A percentile compares a stretch with the other conserved stretches of the same genome.
phyloP scores from a whole-genome alignment of 768 basidiomycete genomes.

The Boletus speciosus region DNA sequence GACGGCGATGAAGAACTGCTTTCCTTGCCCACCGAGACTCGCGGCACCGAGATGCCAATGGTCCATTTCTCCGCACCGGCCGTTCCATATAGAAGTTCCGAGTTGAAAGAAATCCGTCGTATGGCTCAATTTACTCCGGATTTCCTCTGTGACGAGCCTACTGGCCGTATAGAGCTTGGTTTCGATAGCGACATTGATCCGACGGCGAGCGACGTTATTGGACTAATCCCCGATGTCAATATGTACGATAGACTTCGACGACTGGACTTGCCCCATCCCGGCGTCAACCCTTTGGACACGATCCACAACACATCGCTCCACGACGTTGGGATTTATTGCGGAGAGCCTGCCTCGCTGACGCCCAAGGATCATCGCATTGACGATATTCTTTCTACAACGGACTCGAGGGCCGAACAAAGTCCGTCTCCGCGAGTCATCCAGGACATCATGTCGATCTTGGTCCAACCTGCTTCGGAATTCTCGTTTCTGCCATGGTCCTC shows the following conservation, averaged over 20 bases:
- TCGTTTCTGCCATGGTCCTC: conserved; percentile 6
- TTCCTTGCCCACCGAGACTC: not conserved
- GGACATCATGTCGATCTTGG: conserved; percentile 31
- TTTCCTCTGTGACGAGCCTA: not conserved
- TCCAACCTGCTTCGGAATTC: conserved; percentile 14
- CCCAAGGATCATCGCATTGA: not conserved
- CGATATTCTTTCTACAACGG: not conserved
- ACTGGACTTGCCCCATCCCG: conserved; percentile 14
- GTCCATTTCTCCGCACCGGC: not conserved
- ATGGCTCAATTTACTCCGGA: not conserved
- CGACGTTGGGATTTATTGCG: not conserved
- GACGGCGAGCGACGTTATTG: conserved; percentile 12
- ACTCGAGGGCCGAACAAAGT: conserved; percentile 6
- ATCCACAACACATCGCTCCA: conserved; percentile 15
- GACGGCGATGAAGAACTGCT: not conserved
- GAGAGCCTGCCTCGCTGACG: not conserved
- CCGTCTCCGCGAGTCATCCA: conserved; percentile 30
- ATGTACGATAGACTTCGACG: conserved; percentile 28
- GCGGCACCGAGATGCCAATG: not conserved
- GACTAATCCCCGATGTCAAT: conserved; percentile 35
- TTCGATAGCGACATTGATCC: conserved; percentile 11
- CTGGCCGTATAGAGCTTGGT: not conserved
- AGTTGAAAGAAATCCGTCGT: not conserved
- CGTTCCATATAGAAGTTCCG: not conserved
- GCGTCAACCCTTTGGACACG: conserved; percentile 42